Evolutionary conservation across 495 filamentous ascomycete species (phyloP), one percentile per base, ranked within the genome.

Genomic region (Annulohypoxylon stygium): DNA sequence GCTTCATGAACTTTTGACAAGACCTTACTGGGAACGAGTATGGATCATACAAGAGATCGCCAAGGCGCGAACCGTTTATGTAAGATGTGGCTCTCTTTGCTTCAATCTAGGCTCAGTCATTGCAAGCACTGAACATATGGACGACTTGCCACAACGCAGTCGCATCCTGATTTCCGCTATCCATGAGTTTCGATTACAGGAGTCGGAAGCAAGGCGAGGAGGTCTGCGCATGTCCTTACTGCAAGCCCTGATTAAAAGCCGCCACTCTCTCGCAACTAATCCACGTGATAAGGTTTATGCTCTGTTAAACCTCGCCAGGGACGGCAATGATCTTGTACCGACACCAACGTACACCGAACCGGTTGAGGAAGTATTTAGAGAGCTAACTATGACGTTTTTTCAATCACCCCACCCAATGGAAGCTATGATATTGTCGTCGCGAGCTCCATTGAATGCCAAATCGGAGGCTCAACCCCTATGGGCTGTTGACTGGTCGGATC

Each of bases 1-100:
- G 1, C 20, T 67, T 7, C 18, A 59, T 39, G 64, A 67, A 33
- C 25, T 67, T 1, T 25, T 59, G 1, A 59, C 53, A 11, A 58
- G 34, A 30, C 64, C 67, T 7, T 70, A 70, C 26, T 70, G 67
- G 67, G 45, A 70, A 23, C 67, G 67, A 1, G 67, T 70, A 20
- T 70, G 67, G 67, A 57, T 70, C 50, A 54, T 70, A 58, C 67
- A 70, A 25, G 67, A 70, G 39, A 58, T 70, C 36, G 59, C 58
- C 26, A 61, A 55, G 14, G 33, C 67, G 8, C 10, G 25, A 14
- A 33, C 20, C 0, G 58, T 62, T 0, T 34, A 8, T 12, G 61
- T 70, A 50, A 45, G 59, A 16, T 62, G 67, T 30, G 67, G 67
- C 7, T 61, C 66, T 37, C 26, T 58, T 8, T 23, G 30, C 26